Base-by-base conservation (phyloP, 2,329 filamentous ascomycete genomes). In the Teratosphaeria zuluensis region DNA sequence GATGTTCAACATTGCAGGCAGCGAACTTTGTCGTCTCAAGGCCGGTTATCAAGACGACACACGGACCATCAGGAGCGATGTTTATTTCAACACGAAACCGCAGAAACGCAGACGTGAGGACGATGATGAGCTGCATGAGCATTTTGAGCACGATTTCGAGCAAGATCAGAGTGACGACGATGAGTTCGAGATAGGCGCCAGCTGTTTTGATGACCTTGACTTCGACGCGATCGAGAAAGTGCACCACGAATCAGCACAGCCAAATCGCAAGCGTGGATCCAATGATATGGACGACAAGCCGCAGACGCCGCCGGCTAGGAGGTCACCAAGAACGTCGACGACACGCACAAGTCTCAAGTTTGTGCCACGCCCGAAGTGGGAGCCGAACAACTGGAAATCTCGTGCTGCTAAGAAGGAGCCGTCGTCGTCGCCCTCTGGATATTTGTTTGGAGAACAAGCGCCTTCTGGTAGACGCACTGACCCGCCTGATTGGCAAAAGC, bases 1-100 rank as follows among this genome's bases (percentile, higher is more conserved):
- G 32, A 68, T 75, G 0, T 77, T 73, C 53, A 60, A 64, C 28
- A 71, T 77, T 62, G 76, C 76, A 0, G 76, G 76, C 5, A 59
- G 61, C 12, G 72, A 77, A 58, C 65, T 79, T 2, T 71, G 69
- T 9, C 59, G 65, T 24, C 58, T 77, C 16, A 78, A 78, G 56
- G 67, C 69, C 6, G 16, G 57, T 11, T 54, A 58, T 9, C 16
- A 19, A n/a, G 8, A 6, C 3, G n/a, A 31, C 51, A 30, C 12
- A 16, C 58, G 54, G 3, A 24, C 31, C 4, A 38, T 60, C 3
- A 21, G 42, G 24, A 38, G 30, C 12, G 59, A 53, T 3, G n/a
- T 58, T 6, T 55, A 58, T 35, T 1, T 58, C 12, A 16, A n/a
- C 14, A 52, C 48, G 59, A 60, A 58, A 48, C 59, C 56, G n/a